Conservation (phyloP, 2,329 filamentous ascomycete genomes). For the Shiraia bambusicola region DNA sequence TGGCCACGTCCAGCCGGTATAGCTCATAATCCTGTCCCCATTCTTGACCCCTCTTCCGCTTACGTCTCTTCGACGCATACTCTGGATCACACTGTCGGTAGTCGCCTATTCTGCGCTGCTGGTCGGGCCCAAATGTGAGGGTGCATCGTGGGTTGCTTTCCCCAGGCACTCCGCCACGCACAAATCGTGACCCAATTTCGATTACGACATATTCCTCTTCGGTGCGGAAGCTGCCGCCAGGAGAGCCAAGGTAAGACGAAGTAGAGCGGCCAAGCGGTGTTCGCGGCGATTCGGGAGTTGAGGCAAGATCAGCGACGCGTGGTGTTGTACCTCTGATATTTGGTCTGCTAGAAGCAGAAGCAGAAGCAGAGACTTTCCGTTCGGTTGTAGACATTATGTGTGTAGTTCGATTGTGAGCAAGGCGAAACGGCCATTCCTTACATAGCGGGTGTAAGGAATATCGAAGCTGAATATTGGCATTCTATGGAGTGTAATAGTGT, state of each 20-base stretch:
- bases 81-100: constrained; percentile 69
- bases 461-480: too few species aligned
- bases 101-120: constrained; percentile 77
- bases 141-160: constrained; percentile 73
- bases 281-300: constrained; percentile 39
- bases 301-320: constrained; percentile 39
- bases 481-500: not conserved
- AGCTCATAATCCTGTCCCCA: constrained; percentile 72
- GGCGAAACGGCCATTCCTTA: too few species aligned
- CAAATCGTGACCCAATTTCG: constrained; percentile 76
- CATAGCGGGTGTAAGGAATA: too few species aligned
- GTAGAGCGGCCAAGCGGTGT: constrained; percentile 59
- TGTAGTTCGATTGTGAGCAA: not conserved
- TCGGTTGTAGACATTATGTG: constrained; percentile 26
- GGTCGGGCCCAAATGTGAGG: constrained; percentile 71
- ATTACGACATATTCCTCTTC: constrained; percentile 84
- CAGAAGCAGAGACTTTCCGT: constrained; percentile 36
- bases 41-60: constrained; percentile 48
- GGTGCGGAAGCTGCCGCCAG: constrained; percentile 56
- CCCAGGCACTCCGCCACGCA: constrained; percentile 84
- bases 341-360: constrained; percentile 17
- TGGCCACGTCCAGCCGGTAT: constrained; percentile 74
- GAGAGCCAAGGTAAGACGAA: constrained; percentile 60
- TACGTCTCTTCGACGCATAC: constrained; percentile 54
- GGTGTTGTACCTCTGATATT: constrained; percentile 32